A percentile compares a stretch with the other conserved stretches of the same genome.
Evolutionary conservation across 1,284 basidiomycete genomes (phyloP).

Genomic region (Ceraceosorus guamensis): DNA sequence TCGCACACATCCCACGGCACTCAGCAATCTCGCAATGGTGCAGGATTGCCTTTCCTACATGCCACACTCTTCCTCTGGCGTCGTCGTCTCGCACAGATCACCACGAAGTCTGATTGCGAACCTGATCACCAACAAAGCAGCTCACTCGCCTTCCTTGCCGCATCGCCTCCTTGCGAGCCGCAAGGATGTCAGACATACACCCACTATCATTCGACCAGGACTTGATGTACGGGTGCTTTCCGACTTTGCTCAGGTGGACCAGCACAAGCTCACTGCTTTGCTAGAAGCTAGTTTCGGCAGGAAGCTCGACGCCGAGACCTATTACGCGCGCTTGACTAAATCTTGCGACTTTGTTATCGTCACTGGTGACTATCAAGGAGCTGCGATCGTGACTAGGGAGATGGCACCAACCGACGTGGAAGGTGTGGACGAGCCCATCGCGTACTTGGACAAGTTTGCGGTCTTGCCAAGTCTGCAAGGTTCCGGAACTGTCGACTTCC

Average conservation of each 20-base stretch:
- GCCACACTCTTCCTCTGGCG: constrained; percentile 83
- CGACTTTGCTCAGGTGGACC: constrained; percentile 62
- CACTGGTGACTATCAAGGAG: constrained; percentile 90
- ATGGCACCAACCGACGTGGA: constrained; percentile 38
- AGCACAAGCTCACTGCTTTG: constrained; percentile 65
- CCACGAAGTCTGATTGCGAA: constrained; percentile 92
- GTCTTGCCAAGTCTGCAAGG: constrained; percentile 90
- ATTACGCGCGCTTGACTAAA: constrained; percentile 68
- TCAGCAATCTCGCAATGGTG: constrained; percentile 80
- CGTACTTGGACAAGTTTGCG: constrained; percentile 98
- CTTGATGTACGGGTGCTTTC: constrained; percentile 75
- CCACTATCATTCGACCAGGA: constrained; percentile 83
- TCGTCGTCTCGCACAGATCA: constrained; percentile 95
- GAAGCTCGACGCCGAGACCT: constrained; percentile 65
- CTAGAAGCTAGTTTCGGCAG: constrained; percentile 81
- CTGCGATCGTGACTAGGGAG: constrained; percentile 89
- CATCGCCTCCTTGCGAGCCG: constrained; percentile 82
- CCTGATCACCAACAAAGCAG: constrained; percentile 96
- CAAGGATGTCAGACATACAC: constrained; percentile 78
- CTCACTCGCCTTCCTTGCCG: constrained; percentile 86
- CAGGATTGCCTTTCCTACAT: constrained; percentile 82
- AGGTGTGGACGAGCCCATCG: constrained; percentile 53
- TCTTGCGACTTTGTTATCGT: constrained; percentile 87
- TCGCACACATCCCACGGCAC: constrained; percentile 71
- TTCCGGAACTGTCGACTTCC: constrained; percentile 96